Base-by-base conservation (phyloP, 371 early-diverging fungal species). In the Lichtheimia ramosa region DNA sequence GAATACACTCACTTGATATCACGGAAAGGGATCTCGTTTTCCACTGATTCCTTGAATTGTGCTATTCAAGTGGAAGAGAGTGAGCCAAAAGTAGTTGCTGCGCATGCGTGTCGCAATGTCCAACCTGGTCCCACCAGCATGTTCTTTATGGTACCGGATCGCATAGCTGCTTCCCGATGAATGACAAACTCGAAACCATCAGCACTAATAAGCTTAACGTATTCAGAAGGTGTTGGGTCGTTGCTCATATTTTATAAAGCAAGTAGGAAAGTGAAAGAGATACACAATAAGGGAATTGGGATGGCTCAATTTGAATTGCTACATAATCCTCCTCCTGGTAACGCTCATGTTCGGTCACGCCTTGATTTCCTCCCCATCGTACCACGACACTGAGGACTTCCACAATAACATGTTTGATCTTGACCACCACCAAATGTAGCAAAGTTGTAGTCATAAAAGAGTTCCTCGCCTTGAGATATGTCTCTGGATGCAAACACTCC, bases 151-250 rank as follows among this genome's bases (percentile, higher is more conserved):
- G 96, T 95, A 0, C 95, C 95, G 4, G 95, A 92, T 23, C 90
- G 88, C 79, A 94, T 84, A 41, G 97, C 98, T 51, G 92, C 92
- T 58, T 90, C 83, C 20, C 94, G 86, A 66, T 92, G 91, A 27
- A 97, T 85, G 43, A 93, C 71, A 69, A 97, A 95, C 62, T 89
- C 89, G 65, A 95, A 96, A 0, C 92, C 92, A 73, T 96, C 96
- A 58, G 92, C 79, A 69, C 92, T 92, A 42, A 93, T 83, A 20
- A 96, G 85, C 66, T 89, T 89, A 21, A 91, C 90, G 56, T 83
- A 83, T 48, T 86, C 85, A 27, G 80, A 58, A 48, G 61, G 59
- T 21, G 52, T 59, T 5, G 49, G 5, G 28, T 48, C 39, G 39
- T 25, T 55, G 43, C 43, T 55, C 56, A 41, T 55, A 5, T 27